A percentile compares a stretch with the other conserved stretches of the same genome.
Conservation (phyloP, 202 grass and related monocot genomes). For the Dendrocalamus latiflorus region DNA sequence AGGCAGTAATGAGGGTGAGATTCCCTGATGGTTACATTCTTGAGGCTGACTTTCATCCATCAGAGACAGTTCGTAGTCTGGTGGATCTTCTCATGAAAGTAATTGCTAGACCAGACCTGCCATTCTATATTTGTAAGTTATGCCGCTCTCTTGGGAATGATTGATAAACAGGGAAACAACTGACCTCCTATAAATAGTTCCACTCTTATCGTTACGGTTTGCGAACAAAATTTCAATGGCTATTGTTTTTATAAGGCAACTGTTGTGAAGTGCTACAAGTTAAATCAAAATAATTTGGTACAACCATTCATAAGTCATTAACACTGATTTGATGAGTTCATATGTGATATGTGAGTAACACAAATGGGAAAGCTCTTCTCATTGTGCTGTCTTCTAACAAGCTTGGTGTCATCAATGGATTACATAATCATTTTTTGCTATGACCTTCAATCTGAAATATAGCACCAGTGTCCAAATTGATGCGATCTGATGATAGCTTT, state of each 20-base stretch:
- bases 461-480: conserved; percentile 1
- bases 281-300: background rate
- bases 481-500: background rate
- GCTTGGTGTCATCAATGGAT: background rate
- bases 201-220: background rate
- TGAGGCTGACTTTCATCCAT: conserved; percentile 80
- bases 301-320: background rate
- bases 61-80: conserved; percentile 69
- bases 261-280: background rate
- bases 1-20: conserved; percentile 75
- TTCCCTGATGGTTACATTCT: conserved; percentile 92
- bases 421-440: background rate
- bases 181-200: background rate
- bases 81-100: conserved; percentile 86
- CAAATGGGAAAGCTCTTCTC: background rate
- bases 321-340: conserved; percentile 3
- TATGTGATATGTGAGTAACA: background rate
- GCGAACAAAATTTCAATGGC: background rate
- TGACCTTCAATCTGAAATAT: conserved; percentile 2
- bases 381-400: background rate
- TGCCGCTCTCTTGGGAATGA: conserved; percentile 11
- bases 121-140: conserved; percentile 96
- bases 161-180: background rate
- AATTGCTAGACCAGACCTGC: conserved; percentile 75
- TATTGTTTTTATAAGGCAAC: background rate